phyloP scores from a whole-genome alignment of 1,284 basidiomycete species.

The Farysia itapuensis region DNA sequence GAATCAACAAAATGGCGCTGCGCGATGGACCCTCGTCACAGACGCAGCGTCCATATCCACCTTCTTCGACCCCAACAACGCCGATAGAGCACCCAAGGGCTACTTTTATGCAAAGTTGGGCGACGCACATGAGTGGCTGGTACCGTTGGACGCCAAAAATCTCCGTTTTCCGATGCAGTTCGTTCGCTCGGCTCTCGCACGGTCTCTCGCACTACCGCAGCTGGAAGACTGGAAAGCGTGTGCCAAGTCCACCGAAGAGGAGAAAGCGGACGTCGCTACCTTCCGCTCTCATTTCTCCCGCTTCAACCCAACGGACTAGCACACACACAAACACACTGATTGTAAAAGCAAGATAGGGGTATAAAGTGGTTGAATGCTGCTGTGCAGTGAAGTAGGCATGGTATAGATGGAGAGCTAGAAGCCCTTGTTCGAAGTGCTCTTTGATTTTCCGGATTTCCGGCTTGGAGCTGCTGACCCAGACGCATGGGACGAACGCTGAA shows the following conservation, averaged over 20 bases:
- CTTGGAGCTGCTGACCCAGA: no score
- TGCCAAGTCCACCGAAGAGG: constrained; percentile 5
- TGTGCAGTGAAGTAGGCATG: no score
- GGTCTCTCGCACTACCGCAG: constrained; percentile 30
- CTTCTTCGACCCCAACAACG: background rate
- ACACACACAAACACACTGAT: no score
- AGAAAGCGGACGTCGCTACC: constrained; percentile 3
- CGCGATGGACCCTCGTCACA: background rate
- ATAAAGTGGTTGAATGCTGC: no score
- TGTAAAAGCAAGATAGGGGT: no score
- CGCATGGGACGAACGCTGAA: no score
- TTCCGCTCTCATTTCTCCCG: background rate
- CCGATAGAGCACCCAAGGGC: background rate
- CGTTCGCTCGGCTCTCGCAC: constrained; percentile 30
- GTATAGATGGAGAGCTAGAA: no score
- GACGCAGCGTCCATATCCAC: background rate
- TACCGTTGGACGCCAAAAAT: constrained; percentile 3
- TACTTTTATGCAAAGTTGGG: constrained; percentile 14
- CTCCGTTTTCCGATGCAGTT: constrained; percentile 27
- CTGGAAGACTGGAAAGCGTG: constrained; percentile 50
- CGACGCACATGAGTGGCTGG: constrained; percentile 21
- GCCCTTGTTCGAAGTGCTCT: no score
- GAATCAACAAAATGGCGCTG: no score
- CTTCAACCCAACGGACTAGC: no score
- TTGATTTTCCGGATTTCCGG: no score